phyloP scores from a whole-genome alignment of 75 land plant genomes.

The Cunninghamia lanceolata region DNA sequence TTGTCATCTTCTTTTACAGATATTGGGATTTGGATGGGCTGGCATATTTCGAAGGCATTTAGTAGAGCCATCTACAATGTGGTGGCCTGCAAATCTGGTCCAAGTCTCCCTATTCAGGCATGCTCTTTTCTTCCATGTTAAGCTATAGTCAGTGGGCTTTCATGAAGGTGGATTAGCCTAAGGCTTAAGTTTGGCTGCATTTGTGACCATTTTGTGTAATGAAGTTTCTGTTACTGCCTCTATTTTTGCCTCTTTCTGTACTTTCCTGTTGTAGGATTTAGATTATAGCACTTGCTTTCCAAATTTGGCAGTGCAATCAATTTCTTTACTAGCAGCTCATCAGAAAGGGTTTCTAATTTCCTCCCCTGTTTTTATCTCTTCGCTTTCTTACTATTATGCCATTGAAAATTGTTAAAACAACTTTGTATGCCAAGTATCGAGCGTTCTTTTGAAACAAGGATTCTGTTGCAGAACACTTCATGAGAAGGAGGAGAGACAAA shows the following conservation, averaged over 20 bases:
- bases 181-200: not conserved
- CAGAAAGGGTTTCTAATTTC: slow-evolving; percentile 45
- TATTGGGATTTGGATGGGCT: slow-evolving; percentile 85
- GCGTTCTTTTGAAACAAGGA: not conserved
- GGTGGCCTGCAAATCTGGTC: slow-evolving; percentile 89
- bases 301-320: slow-evolving; percentile 37
- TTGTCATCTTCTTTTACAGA: slow-evolving; percentile 14
- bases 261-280: slow-evolving; percentile 25
- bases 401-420: slow-evolving; percentile 59
- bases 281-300: slow-evolving; percentile 61
- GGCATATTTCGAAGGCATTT: slow-evolving; percentile 69
- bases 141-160: not conserved
- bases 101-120: slow-evolving; percentile 72
- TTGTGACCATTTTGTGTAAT: not conserved
- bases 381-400: slow-evolving; percentile 61
- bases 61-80: slow-evolving; percentile 88
- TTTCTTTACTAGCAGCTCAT: slow-evolving; percentile 74
- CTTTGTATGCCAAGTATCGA: slow-evolving; percentile 46
- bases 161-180: not conserved
- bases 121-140: not conserved
- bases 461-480: slow-evolving; percentile 58
- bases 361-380: slow-evolving; percentile 72
- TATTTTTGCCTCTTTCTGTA: slow-evolving; percentile 61
- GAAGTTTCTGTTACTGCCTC: slow-evolving; percentile 15
- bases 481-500: slow-evolving; percentile 57